Evolutionary conservation across 202 grass and related monocot species (phyloP).

Genomic region (Schoenoplectus triqueter): DNA sequence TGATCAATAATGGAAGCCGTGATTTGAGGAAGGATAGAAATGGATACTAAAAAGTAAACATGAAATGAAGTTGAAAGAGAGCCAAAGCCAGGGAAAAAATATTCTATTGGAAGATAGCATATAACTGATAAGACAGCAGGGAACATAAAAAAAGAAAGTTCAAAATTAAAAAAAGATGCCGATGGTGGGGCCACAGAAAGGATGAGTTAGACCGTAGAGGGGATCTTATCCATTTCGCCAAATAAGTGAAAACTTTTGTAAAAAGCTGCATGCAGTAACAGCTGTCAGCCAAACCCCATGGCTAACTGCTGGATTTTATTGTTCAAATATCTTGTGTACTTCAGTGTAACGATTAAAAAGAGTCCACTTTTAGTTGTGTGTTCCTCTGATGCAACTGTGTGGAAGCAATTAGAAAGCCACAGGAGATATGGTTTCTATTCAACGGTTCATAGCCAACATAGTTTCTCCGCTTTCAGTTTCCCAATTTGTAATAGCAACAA

Average conservation of each 20-base stretch:
- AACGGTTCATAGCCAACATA: slow-evolving; percentile 8
- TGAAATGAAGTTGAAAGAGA: too few relatives aligned
- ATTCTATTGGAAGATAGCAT: too few relatives aligned
- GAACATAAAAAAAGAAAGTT: too few relatives aligned
- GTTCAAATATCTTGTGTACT: neutral
- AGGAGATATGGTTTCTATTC: neutral
- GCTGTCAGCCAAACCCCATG: neutral
- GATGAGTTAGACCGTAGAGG: neutral
- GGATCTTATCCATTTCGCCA: neutral
- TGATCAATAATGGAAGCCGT: too few relatives aligned
- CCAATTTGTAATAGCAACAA: slow-evolving; percentile 7
- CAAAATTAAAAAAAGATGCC: too few relatives aligned
- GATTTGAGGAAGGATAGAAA: too few relatives aligned
- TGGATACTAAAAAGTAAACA: too few relatives aligned
- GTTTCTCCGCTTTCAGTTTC: slow-evolving; percentile 22
- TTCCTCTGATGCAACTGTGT: neutral
- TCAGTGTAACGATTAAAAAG: neutral
- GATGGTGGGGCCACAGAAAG: neutral
- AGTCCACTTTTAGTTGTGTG: neutral
- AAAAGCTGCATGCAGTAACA: neutral
- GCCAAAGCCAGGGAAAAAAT: too few relatives aligned
- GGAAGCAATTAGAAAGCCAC: neutral
- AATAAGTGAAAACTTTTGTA: neutral
- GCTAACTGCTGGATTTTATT: neutral
- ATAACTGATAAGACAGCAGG: too few relatives aligned